These are phyloP conservation scores for Xerocomellus chrysenteron DNA, from an alignment of 768 basidiomycete genomes.

Conservation along the genomic window DNA sequence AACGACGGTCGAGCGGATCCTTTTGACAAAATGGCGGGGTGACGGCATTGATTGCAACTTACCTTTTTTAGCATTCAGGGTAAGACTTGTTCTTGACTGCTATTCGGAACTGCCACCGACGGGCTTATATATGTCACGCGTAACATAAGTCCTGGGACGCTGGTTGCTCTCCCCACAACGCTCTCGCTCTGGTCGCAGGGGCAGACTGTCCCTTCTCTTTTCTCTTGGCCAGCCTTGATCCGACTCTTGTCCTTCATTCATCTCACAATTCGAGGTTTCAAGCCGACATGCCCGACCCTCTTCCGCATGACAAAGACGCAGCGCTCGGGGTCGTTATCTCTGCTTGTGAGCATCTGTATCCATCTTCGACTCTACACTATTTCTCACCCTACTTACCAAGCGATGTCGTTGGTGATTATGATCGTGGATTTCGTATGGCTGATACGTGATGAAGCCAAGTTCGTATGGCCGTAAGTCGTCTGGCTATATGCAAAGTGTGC, in stretches of 20 bases:
- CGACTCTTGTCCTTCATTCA: slow-evolving; percentile 2
- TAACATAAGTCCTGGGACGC: neutral
- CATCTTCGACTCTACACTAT: neutral
- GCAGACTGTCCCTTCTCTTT: neutral
- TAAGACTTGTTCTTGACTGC: neutral
- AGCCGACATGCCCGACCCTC: neutral
- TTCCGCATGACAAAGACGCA: neutral
- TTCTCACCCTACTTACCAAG: neutral
- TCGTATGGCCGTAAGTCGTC: slow-evolving; percentile 25
- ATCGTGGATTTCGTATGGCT: slow-evolving; percentile 11
- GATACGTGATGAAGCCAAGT: slow-evolving; percentile 14
- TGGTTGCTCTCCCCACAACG: neutral
- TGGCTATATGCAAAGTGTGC: neutral
- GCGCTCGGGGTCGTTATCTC: slow-evolving; percentile 12
- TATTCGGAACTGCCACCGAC: neutral
- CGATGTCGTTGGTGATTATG: slow-evolving; percentile 13
- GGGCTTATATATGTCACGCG: neutral
- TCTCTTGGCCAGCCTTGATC: neutral
- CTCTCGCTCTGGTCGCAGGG: neutral
- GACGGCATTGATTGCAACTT: neutral
- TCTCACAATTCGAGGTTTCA: neutral
- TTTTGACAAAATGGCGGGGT: neutral
- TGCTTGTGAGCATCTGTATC: slow-evolving; percentile 8
- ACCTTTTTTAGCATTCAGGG: neutral
- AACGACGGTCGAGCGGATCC: neutral